Evolutionary conservation across 2,329 filamentous ascomycete genomes (phyloP), one percentile per base, ranked within the genome.

Genomic region (Piedraia hortae): DNA sequence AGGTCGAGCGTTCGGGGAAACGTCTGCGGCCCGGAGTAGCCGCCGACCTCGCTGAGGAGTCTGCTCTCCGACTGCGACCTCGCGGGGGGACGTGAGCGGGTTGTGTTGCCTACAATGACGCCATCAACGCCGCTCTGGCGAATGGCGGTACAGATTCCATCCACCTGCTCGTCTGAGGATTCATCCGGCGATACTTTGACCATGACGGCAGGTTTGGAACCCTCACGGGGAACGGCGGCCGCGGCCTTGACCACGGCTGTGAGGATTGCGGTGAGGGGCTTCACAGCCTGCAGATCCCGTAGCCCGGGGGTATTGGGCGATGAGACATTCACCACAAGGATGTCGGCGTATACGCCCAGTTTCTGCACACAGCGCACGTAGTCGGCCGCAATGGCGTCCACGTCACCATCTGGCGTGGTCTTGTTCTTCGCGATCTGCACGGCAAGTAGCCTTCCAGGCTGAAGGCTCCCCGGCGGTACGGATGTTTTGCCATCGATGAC

Each of bases 351-450:
- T 22, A 59, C 69, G 3, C 71, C 85, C 16, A 97, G 52, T 20
- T 67, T 59, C 24, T 71, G 56, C 3, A 91, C 80, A 36, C 82
- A 90, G 44, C 72, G 74, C n/a, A 85, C 72, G 41, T 93, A 91
- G 35, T 70, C 62, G 12, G 60, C 57, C 22, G 58, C 63, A 9
- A 93, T 70, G 14, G 78, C 80, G 18, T 70, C 61, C 28, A 90
- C 69, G 39, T 93, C 75, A 21, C 57, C 56, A 40, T 88, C 80
- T 10, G 77, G 65, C 1, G 85, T 97, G 20, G 62, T 56, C 54
- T 91, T 93, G 51, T 93, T 93, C 63, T 97, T 97, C 22, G 82
- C 80, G 18, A 93, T 64, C 48, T 97, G 85, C 10, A 97, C 78
- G 9, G 75, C 70, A 28, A 97, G 55, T 26, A 91, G 50, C 28